Evolutionary conservation across 768 basidiomycete species (phyloP).

Genomic region (Leccinum sublutescens): DNA sequence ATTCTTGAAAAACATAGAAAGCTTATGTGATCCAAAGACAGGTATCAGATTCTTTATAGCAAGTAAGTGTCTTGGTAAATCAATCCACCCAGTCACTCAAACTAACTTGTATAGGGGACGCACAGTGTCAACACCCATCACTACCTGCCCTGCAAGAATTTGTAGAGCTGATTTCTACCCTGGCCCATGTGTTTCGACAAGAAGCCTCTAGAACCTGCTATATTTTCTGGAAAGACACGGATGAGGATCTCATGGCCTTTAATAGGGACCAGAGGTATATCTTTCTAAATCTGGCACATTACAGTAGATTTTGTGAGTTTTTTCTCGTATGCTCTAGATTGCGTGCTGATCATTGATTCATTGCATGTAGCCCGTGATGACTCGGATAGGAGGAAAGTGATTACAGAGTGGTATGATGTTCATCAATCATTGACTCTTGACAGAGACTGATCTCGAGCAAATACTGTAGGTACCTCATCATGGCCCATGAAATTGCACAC

Average conservation of each 20-base stretch:
- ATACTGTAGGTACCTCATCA: constrained; percentile 25
- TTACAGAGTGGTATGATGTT: constrained; percentile 12
- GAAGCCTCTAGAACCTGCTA: neutral
- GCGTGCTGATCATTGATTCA: neutral
- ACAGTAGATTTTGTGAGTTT: constrained; percentile 7
- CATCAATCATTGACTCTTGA: neutral
- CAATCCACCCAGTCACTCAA: neutral
- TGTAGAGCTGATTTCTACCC: neutral
- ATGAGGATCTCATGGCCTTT: constrained; percentile 18
- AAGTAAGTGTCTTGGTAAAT: constrained; percentile 1
- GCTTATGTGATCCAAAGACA: neutral
- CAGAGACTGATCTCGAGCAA: neutral
- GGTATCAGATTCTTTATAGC: constrained; percentile 13
- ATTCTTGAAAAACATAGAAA: neutral
- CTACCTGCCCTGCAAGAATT: constrained; percentile 1
- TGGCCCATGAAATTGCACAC: constrained; percentile 31
- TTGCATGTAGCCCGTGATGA: neutral
- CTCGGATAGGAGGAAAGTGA: constrained; percentile 2
- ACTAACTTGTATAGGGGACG: neutral
- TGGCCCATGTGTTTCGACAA: constrained; percentile 4
- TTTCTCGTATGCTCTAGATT: neutral
- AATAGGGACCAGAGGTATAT: constrained; percentile 14
- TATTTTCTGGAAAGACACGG: constrained; percentile 20
- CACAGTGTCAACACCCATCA: constrained; percentile 1
- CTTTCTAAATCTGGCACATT: constrained; percentile 16